Evolutionary conservation across 2,329 filamentous ascomycete genomes (phyloP).

Genomic region (Graphiopsis chlorocephala): DNA sequence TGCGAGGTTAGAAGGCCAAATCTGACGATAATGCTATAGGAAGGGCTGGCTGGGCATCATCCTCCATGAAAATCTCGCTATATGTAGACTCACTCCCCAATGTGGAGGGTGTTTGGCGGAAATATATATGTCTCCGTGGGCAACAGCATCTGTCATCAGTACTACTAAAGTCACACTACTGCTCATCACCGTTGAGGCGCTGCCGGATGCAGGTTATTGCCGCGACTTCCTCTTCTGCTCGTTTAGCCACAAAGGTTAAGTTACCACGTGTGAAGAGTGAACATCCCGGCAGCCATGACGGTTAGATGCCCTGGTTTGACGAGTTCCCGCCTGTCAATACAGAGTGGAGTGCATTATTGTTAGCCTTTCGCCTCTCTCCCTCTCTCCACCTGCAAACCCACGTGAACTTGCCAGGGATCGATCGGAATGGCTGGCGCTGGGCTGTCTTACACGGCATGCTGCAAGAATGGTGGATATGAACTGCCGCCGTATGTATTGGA

Average conservation of each 20-base stretch:
- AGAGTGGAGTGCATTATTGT: neutral
- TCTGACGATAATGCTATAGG: no score
- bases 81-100: no score
- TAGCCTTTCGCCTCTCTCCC: neutral
- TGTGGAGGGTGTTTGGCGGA: no score
- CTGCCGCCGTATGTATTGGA: neutral
- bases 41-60: no score
- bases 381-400: neutral
- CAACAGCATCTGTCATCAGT: no score
- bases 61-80: no score
- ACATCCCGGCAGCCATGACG: neutral
- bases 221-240: neutral
- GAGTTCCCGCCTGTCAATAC: neutral
- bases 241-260: neutral
- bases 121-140: no score
- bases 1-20: no score
- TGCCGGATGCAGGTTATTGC: no score
- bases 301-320: neutral
- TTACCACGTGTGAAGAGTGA: neutral
- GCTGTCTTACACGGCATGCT: slow-evolving; percentile 4
- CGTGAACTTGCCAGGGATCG: slow-evolving; percentile 3
- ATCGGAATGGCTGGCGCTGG: neutral
- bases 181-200: no score
- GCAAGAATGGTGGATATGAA: neutral
- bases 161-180: no score